Base-by-base conservation (phyloP, 225 moss, liverwort and hornwort species). In the Takakia lepidozioides region DNA sequence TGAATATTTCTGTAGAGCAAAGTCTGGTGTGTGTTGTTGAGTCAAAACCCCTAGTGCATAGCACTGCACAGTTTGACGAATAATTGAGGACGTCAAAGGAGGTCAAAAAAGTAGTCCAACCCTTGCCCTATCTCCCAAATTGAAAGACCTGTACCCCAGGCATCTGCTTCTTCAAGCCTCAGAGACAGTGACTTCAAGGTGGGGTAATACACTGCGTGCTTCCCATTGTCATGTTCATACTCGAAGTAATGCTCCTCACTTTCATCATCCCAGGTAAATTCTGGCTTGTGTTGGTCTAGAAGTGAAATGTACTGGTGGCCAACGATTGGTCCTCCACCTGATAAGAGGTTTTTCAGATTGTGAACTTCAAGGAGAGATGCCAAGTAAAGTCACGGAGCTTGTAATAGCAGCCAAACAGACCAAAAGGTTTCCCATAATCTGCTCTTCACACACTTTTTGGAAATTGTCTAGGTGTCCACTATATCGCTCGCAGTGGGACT, bases 81-180 rank as follows among this genome's bases (percentile, higher is more conserved):
- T n/a, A n/a, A n/a, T n/a, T n/a, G n/a, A 1, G 45, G n/a, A 13
- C 5, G 19, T 48, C 49, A 93, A 21, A 93, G 70, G 8, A 89
- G 76, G 62, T 89, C 93, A 59, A 89, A 93, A 59, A 93, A 93
- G 55, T 89, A 93, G 16, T 93, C 89, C 56, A 93, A 66, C 43
- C 93, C 93, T 57, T 93, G 93, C 10, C 93, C 93, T 52, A 93
- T 76, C 62, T 93, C 93, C 93, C 93, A 93, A 18, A 93, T 89
- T 2, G 93, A 82, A 26, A 93, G 65, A 27, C 93, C 93, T 29
- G 84, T 67, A 52, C 74, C 82, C 61, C 67, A 79, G 29, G 22
- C 60, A 14, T 60, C 69, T 25, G 89, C 84, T 47, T 72, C 70
- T 55, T 51, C 60, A 30, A 93, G 60, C 76, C 89, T 82, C 7